These are phyloP conservation scores for Pelargonium nanum DNA, from an alignment of 345 rosid genomes.

Conservation along the genomic window DNA sequence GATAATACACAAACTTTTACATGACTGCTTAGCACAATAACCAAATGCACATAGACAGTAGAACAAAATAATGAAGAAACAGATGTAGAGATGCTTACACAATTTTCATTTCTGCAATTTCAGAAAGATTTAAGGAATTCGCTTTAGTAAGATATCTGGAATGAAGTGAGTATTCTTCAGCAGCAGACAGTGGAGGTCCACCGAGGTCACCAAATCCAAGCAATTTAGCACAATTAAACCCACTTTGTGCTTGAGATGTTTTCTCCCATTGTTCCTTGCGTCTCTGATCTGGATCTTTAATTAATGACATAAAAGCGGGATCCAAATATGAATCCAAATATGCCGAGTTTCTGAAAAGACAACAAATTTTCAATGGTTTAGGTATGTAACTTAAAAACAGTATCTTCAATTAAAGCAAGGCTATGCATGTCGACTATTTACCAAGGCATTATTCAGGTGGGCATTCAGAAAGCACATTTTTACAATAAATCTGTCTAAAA, in stretches of 20 bases:
- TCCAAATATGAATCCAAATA: slow-evolving; percentile 81
- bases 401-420: neutral
- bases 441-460: no score
- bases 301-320: slow-evolving; percentile 94
- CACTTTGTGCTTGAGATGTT: slow-evolving; percentile 68
- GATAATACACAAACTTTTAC: no score
- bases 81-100: slow-evolving; percentile 43
- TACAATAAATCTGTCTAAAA: no score
- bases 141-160: slow-evolving; percentile 96
- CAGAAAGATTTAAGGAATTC: slow-evolving; percentile 82
- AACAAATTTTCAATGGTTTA: slow-evolving; percentile 7
- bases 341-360: slow-evolving; percentile 58
- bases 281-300: slow-evolving; percentile 93
- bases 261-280: slow-evolving; percentile 96
- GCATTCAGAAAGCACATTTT: no score
- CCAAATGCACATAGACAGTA: no score
- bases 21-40: no score
- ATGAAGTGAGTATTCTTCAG: slow-evolving; percentile 94
- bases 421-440: neutral
- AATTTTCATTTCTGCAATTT: slow-evolving; percentile 96
- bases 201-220: slow-evolving; percentile 94
- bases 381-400: neutral
- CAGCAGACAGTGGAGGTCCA: slow-evolving; percentile 65
- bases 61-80: neutral
- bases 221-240: slow-evolving; percentile 72